Evolutionary conservation across 441 rosid genomes (phyloP).

Genomic region (Arabidopsis hybrid): DNA sequence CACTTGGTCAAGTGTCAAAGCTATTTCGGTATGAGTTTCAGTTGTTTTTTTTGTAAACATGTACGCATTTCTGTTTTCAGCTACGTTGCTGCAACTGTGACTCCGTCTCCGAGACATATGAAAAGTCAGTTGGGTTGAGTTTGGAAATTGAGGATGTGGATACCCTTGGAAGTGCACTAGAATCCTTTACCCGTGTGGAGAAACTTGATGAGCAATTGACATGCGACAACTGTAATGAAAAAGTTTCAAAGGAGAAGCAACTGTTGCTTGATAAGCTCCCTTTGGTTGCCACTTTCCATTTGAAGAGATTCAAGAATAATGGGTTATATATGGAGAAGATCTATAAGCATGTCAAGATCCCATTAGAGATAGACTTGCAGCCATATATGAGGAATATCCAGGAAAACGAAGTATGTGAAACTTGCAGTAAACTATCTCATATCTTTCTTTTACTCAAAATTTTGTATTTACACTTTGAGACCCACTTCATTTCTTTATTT

Average conservation of each 20-base stretch:
- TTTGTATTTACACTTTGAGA: conserved; percentile 22
- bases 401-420: conserved; percentile 51
- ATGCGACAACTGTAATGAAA: conserved; percentile 72
- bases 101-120: conserved; percentile 62
- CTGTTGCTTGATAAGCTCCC: conserved; percentile 77
- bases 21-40: background rate
- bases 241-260: conserved; percentile 74
- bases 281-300: conserved; percentile 68
- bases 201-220: conserved; percentile 68
- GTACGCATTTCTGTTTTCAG: conserved; percentile 47
- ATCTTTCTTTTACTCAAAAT: conserved; percentile 1
- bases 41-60: background rate
- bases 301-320: conserved; percentile 85
- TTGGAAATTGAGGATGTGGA: conserved; percentile 74
- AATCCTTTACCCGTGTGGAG: conserved; percentile 79
- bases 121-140: conserved; percentile 69
- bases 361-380: conserved; percentile 76
- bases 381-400: conserved; percentile 55
- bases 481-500: conserved; percentile 4
- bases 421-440: background rate
- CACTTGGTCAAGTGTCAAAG: conserved; percentile 12
- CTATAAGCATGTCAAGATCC: conserved; percentile 68
- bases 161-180: conserved; percentile 61
- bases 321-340: conserved; percentile 70
- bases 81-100: conserved; percentile 74